A percentile compares a stretch with the other conserved stretches of the same genome.
Evolutionary conservation across 352 stramenopile species (phyloP).

Genomic region (Phytopythium aichiense): DNA sequence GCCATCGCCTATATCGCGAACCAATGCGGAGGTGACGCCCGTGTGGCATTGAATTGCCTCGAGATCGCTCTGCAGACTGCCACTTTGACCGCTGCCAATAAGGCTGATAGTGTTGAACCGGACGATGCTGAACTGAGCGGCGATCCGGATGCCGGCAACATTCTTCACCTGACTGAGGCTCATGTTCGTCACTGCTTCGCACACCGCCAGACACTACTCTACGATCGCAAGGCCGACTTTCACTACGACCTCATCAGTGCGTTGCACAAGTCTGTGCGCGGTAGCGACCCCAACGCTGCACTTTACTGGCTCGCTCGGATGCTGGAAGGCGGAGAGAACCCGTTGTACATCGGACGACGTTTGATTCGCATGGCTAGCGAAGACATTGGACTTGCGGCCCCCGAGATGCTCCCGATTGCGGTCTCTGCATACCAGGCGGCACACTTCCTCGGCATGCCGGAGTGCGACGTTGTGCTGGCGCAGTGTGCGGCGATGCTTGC

Average conservation of each 20-base stretch:
- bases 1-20: slow-evolving; percentile 64
- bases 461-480: slow-evolving; percentile 79
- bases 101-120: slow-evolving; percentile 7
- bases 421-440: slow-evolving; percentile 69
- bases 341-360: slow-evolving; percentile 69
- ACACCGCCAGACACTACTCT: slow-evolving; percentile 69
- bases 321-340: slow-evolving; percentile 84
- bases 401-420: slow-evolving; percentile 61
- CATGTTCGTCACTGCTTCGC: slow-evolving; percentile 74
- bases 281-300: slow-evolving; percentile 74
- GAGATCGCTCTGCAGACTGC: slow-evolving; percentile 73
- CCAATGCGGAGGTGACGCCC: slow-evolving; percentile 75
- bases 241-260: slow-evolving; percentile 87
- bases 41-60: slow-evolving; percentile 77
- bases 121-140: too few species aligned
- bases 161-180: slow-evolving; percentile 41
- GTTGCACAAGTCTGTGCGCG: slow-evolving; percentile 81
- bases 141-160: neutral
- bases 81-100: slow-evolving; percentile 1
- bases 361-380: slow-evolving; percentile 85
- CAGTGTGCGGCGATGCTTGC: slow-evolving; percentile 79
- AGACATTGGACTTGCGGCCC: slow-evolving; percentile 74
- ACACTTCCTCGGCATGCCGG: slow-evolving; percentile 80
- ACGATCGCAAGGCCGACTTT: slow-evolving; percentile 83
- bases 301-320: slow-evolving; percentile 87